A percentile compares a stretch with the other conserved stretches of the same genome.
Conservation (phyloP, 1,284 basidiomycete species). For the Ceratobasidium sp. region DNA sequence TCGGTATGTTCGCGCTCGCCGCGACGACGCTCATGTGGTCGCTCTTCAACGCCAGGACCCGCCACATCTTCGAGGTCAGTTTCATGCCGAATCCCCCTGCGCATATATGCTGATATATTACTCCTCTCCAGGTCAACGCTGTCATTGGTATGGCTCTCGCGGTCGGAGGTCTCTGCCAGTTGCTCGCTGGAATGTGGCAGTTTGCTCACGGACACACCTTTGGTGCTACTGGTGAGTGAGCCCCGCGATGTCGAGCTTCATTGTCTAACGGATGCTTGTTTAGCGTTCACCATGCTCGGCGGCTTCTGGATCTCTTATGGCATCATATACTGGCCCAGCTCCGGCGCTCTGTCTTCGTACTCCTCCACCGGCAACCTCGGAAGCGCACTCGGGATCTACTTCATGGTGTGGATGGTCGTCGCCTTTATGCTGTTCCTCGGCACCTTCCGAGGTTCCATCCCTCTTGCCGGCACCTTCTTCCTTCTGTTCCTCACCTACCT, state of each 20-base stretch:
- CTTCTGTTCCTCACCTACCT: slow-evolving; percentile 57
- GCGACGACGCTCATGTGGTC: slow-evolving; percentile 55
- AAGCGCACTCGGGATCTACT: slow-evolving; percentile 46
- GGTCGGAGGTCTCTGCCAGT: slow-evolving; percentile 57
- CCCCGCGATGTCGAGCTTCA: background rate
- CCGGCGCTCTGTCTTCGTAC: slow-evolving; percentile 42
- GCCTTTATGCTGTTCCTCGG: slow-evolving; percentile 50
- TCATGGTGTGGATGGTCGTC: slow-evolving; percentile 49
- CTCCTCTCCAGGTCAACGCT: slow-evolving; percentile 53
- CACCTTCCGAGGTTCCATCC: slow-evolving; percentile 52
- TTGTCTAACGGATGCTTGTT: background rate
- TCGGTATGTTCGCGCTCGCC: slow-evolving; percentile 46
- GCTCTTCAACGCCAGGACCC: slow-evolving; percentile 48
- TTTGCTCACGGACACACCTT: slow-evolving; percentile 58
- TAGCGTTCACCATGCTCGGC: slow-evolving; percentile 50
- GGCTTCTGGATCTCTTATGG: slow-evolving; percentile 51
- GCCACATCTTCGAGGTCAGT: slow-evolving; percentile 44
- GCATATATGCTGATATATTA: slow-evolving; percentile 51
- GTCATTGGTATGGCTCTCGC: slow-evolving; percentile 52
- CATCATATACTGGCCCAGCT: slow-evolving; percentile 44
- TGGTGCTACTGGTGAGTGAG: slow-evolving; percentile 54
- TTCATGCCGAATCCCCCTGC: slow-evolving; percentile 37
- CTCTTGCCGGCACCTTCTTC: slow-evolving; percentile 56
- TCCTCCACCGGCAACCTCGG: slow-evolving; percentile 17
- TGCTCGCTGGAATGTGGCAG: slow-evolving; percentile 53